Conservation (phyloP, 78 protist species). For the Salpingoeca rosetta region DNA sequence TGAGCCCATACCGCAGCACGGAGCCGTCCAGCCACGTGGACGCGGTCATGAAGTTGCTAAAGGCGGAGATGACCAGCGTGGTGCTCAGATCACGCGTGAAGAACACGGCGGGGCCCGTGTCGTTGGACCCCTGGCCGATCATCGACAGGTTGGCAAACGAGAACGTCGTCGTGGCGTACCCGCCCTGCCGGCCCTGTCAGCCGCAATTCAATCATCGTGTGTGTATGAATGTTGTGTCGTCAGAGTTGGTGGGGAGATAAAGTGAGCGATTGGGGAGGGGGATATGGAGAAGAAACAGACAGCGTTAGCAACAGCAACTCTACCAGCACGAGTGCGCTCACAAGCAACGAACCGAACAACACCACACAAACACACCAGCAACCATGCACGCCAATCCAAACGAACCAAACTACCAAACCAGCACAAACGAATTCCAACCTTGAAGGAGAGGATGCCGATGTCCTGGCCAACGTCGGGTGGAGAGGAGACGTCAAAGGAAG, state of each 20-base stretch:
- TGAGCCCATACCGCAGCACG: background rate
- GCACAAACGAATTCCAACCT: too few relatives aligned
- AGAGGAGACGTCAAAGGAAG: too few relatives aligned
- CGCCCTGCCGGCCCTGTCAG: background rate
- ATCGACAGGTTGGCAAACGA: background rate
- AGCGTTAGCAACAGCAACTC: background rate
- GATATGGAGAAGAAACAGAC: too few relatives aligned
- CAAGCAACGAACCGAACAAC: too few relatives aligned
- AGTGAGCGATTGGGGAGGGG: too few relatives aligned
- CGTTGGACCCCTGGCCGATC: background rate
- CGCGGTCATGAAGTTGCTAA: slow-evolving; percentile 8
- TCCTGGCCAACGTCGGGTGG: too few relatives aligned
- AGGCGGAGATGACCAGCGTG: background rate
- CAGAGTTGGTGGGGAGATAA: background rate
- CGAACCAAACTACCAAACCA: too few relatives aligned
- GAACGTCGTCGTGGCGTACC: background rate
- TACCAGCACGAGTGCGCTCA: background rate
- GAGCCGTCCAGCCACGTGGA: background rate
- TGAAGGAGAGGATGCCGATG: too few relatives aligned
- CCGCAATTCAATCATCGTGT: background rate
- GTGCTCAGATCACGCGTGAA: background rate
- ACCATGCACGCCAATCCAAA: too few relatives aligned
- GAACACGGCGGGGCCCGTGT: background rate
- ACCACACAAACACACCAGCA: too few relatives aligned
- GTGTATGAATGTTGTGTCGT: background rate